phyloP scores from a whole-genome alignment of 345 rosid species.

The Gossypium anomalum region DNA sequence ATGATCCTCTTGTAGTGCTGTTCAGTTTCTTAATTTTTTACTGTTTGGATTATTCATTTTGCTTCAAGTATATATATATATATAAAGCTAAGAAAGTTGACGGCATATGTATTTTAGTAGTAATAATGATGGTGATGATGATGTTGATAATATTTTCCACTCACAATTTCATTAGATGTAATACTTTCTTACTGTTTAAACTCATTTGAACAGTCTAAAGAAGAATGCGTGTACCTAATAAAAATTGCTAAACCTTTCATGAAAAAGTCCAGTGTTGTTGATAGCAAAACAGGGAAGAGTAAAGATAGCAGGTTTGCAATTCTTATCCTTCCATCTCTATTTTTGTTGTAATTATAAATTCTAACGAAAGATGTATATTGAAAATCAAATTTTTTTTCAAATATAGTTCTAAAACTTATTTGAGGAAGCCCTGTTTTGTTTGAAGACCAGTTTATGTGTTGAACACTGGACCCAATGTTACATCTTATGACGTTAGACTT shows the following conservation, averaged over 20 bases:
- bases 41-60: not conserved
- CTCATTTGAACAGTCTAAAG: constrained; percentile 58
- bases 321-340: not conserved
- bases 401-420: not conserved
- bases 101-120: not conserved
- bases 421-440: not conserved
- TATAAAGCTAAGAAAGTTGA: not conserved
- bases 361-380: not conserved
- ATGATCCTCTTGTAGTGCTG: not conserved
- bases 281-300: constrained; percentile 76
- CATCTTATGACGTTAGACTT: constrained; percentile 14
- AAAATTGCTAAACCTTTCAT: constrained; percentile 77
- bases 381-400: not conserved
- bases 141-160: not conserved
- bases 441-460: constrained; percentile 5
- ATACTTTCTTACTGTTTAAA: not conserved
- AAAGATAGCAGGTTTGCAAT: constrained; percentile 72
- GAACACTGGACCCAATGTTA: not conserved
- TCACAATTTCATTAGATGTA: not conserved
- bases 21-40: not conserved
- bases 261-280: constrained; percentile 87
- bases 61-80: not conserved
- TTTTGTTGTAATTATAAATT: not conserved
- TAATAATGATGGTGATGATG: no score
- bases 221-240: constrained; percentile 84